A percentile compares a stretch with the other conserved stretches of the same genome.
phyloP scores from a whole-genome alignment of 2,329 filamentous ascomycete genomes.

The Drechslerella dactyloides region DNA sequence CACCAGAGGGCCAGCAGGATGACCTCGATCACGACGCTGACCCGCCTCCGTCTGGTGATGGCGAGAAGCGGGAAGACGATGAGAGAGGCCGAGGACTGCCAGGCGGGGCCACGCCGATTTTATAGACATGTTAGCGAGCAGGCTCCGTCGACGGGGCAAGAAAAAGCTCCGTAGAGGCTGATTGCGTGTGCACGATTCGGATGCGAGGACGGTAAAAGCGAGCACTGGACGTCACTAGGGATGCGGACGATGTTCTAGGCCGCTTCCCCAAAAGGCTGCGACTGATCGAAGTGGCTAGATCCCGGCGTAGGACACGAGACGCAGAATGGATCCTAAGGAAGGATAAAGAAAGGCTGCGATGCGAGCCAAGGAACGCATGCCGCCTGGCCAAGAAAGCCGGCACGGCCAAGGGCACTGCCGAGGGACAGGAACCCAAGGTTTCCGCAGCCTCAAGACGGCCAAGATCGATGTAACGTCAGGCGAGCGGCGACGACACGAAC shows the following conservation, averaged over 20 bases:
- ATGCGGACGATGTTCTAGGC: background rate
- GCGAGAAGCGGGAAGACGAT: constrained; percentile 38
- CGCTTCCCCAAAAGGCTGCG: constrained; percentile 8
- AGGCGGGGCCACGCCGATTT: constrained; percentile 23
- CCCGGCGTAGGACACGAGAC: constrained; percentile 17
- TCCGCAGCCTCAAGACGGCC: too few species aligned
- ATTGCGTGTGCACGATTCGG: too few species aligned
- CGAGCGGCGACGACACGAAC: too few species aligned
- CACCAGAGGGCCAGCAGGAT: constrained; percentile 45
- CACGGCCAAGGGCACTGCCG: background rate
- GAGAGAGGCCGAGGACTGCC: constrained; percentile 41
- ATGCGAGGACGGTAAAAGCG: too few species aligned
- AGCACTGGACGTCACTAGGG: too few species aligned
- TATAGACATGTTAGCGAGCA: constrained; percentile 28
- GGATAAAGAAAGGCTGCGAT: constrained; percentile 8
- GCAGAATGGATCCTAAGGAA: constrained; percentile 12
- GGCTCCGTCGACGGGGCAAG: background rate
- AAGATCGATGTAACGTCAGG: too few species aligned
- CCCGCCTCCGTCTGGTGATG: constrained; percentile 39
- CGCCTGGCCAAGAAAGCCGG: background rate
- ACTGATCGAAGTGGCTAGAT: constrained; percentile 21
- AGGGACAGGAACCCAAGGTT: too few species aligned
- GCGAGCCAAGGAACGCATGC: background rate
- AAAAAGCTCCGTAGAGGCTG: constrained; percentile 35
- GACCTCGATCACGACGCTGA: constrained; percentile 46